Evolutionary conservation across 2,329 filamentous ascomycete genomes (phyloP).

Genomic region (Colletotrichum sidae): DNA sequence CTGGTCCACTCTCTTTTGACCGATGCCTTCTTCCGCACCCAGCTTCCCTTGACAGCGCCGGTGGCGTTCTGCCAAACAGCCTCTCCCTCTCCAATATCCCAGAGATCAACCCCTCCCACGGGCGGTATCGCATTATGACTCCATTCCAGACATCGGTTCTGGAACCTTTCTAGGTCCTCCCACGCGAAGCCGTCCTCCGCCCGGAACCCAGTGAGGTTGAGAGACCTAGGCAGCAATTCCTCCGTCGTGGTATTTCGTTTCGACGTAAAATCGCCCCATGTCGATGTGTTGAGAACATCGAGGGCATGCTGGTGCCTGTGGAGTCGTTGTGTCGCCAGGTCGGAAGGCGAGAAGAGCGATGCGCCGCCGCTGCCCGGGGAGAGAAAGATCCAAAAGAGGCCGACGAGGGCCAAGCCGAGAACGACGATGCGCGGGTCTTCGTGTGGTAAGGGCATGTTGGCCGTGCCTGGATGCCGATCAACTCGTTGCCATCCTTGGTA

Average conservation of each 20-base stretch:
- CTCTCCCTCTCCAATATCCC: constrained; percentile 52
- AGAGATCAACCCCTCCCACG: constrained; percentile 52
- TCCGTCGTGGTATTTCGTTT: constrained; percentile 37
- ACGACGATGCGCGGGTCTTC: constrained; percentile 50
- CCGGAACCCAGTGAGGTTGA: constrained; percentile 84
- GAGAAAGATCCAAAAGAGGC: constrained; percentile 58
- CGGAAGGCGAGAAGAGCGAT: constrained; percentile 52
- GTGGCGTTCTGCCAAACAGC: constrained; percentile 82
- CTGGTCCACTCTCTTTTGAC: constrained; percentile 58
- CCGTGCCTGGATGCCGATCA: constrained; percentile 40
- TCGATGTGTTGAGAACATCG: constrained; percentile 64
- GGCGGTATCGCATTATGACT: constrained; percentile 63
- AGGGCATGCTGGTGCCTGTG: constrained; percentile 64
- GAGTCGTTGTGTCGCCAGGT: constrained; percentile 52
- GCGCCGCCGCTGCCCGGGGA: constrained; percentile 39
- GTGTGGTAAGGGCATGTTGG: constrained; percentile 56
- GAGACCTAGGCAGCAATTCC: constrained; percentile 51
- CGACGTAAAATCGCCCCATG: constrained; percentile 71
- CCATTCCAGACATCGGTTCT: constrained; percentile 72
- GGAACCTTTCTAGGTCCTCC: constrained; percentile 77
- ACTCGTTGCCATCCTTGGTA: constrained; percentile 22
- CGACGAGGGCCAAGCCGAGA: constrained; percentile 54
- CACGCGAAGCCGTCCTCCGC: constrained; percentile 81
- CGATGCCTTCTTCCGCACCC: constrained; percentile 70
- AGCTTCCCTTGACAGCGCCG: constrained; percentile 80